Evolutionary conservation across 2,329 filamentous ascomycete genomes (phyloP), one percentile per base, ranked within the genome.

Genomic region (Sporothrix protearum): DNA sequence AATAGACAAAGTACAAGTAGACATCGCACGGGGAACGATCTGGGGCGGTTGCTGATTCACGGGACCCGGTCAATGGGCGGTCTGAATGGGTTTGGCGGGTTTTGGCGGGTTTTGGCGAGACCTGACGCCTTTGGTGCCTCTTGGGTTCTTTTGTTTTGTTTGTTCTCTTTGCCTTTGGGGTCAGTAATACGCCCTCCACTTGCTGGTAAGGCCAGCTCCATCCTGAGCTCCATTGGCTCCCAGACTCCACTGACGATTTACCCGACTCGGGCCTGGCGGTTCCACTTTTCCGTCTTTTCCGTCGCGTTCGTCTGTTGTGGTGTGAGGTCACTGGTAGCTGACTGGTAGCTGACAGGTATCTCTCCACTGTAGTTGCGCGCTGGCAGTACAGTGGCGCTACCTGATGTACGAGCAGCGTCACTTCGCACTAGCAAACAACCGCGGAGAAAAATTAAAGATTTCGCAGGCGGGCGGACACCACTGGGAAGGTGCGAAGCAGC

Each of bases 331-430:
- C 28, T 8, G 9, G 63, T 10, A 36, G 45, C 42, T 36, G n/a
- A 45, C 28, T 8, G 9, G 63, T 10, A 36, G 45, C 42, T 36
- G n/a, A 33, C 19, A 67, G 19, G 64, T 67, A 67, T 10, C 45
- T 16, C 19, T 25, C 25, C 28, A 22, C 42, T 33, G 64, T 36
- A 53, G 7, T 39, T 47, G 8, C 16, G 63, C n/a, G 45, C 28
- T 45, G 33, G 36, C 10, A 4, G 28, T 51, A 36, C 47, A 68
- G 70, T 68, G 81, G 74, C 16, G 81, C 80, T 51, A 51, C 57
- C 67, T 57, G 59, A n/a, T n/a, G n/a, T n/a, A n/a, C n/a, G n/a
- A n/a, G n/a, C n/a, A n/a, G n/a, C n/a, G n/a, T n/a, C n/a, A 71
- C 71, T 36, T 55, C 71, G 36, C n/a, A 22, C 25, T n/a, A 2